Base-by-base conservation (phyloP, 352 stramenopile genomes). In the Lagenidium sp. region DNA sequence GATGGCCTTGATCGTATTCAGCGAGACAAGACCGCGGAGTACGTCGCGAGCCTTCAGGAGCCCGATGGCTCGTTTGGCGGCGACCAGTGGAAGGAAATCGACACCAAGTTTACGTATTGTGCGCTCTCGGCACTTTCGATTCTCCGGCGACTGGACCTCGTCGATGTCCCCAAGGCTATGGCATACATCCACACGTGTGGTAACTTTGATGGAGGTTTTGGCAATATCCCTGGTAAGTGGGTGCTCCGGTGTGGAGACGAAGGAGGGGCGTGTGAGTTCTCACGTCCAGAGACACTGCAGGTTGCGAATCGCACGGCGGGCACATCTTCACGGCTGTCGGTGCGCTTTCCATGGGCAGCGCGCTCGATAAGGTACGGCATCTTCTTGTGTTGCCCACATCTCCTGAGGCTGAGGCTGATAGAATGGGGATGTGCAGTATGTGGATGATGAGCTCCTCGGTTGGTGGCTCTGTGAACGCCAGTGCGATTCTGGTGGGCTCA, bases 81-180 rank as follows among this genome's bases (percentile, higher is more conserved):
- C 26, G 97, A 99, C 65, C 57, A 92, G 60, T 99, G 94, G 86
- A 80, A 83, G 24, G 96, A 99, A 60, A 89, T 99, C 41, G 97
- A 99, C 68, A 99, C 96, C 39, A 92, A 98, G 53, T 99, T 99
- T 65, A 97, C 87, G 20, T 99, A 99, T 66, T 99, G 96, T 56
- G 96, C 96, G 18, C 65, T 99, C 15, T 96, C 79, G n/a, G 75
- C 71, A 30, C 78, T 99, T 22, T 88, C 95, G 29, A 78, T 99
- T 28, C 68, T 99, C 36, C 82, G 85, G 7, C 58, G 61, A 29
- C 62, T 98, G 15, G 67, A 90, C 13, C 57, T 77, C 6, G 63
- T 98, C 21, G 79, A 98, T 55, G 55, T 97, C 29, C 57, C 85
- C 22, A 81, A 79, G 35, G 95, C 95, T 7, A 88, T 90, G 36